These are phyloP conservation scores for Pseudozyma sp. DNA, from an alignment of 1,284 basidiomycete species.

Conservation along the genomic window DNA sequence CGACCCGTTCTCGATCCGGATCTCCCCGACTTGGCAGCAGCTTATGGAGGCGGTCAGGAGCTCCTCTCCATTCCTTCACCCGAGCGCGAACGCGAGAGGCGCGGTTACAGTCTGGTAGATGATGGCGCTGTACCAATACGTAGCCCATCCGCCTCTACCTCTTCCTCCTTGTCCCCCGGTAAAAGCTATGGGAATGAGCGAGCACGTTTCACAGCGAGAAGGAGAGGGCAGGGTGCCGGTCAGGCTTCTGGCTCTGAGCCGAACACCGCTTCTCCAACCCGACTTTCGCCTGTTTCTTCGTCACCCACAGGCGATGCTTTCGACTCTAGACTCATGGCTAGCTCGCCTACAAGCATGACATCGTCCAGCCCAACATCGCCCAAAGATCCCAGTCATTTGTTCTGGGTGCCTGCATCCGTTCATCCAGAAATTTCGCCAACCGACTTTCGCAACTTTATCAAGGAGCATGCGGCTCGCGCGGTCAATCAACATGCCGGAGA, in stretches of 20 bases:
- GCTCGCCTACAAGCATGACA: slow-evolving; percentile 27
- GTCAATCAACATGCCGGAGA: slow-evolving; percentile 49
- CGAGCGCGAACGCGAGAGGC: slow-evolving; percentile 36
- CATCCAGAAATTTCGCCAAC: slow-evolving; percentile 97
- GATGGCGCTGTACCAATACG: slow-evolving; percentile 47
- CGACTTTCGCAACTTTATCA: slow-evolving; percentile 93
- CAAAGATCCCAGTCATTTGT: slow-evolving; percentile 74
- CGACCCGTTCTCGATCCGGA: slow-evolving; percentile 65
- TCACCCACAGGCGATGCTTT: slow-evolving; percentile 24
- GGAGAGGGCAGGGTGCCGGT: slow-evolving; percentile 45
- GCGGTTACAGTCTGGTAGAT: slow-evolving; percentile 53
- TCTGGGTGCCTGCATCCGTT: slow-evolving; percentile 96
- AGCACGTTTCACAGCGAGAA: slow-evolving; percentile 56
- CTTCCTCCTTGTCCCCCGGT: slow-evolving; percentile 13
- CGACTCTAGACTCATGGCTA: slow-evolving; percentile 18
- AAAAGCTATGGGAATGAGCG: slow-evolving; percentile 30
- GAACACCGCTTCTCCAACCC: slow-evolving; percentile 10
- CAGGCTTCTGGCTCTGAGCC: slow-evolving; percentile 27
- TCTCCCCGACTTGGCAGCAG: slow-evolving; percentile 61
- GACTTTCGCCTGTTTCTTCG: slow-evolving; percentile 16
- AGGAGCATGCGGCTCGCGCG: slow-evolving; percentile 80
- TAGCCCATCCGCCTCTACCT: slow-evolving; percentile 36
- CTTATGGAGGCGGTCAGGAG: slow-evolving; percentile 53
- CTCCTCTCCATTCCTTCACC: slow-evolving; percentile 37
- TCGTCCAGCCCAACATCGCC: slow-evolving; percentile 39